phyloP scores from a whole-genome alignment of 2,329 filamentous ascomycete species.

The Colletotrichum karsti region DNA sequence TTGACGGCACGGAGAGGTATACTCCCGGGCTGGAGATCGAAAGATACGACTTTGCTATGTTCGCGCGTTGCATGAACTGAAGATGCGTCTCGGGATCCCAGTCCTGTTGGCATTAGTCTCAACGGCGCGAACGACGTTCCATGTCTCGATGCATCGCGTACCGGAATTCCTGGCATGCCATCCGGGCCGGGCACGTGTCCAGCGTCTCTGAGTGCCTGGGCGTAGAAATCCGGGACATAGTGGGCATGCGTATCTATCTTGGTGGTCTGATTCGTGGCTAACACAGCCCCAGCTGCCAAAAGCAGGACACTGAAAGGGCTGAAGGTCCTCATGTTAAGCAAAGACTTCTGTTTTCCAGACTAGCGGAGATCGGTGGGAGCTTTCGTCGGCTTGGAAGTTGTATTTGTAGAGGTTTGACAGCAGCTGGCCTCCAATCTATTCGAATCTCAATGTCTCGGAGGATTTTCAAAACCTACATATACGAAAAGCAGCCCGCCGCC shows the following conservation, averaged over 20 bases:
- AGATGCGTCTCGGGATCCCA: slow-evolving; percentile 27
- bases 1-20: slow-evolving; percentile 33
- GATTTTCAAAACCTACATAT: background rate
- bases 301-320: rapidly evolving
- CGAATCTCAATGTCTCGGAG: background rate
- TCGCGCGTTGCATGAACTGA: slow-evolving; percentile 31
- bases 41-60: slow-evolving; percentile 32
- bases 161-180: slow-evolving; percentile 35
- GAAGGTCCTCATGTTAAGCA: no score
- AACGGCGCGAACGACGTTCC: rapidly evolving
- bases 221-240: slow-evolving; percentile 35
- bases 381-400: no score
- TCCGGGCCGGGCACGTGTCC: slow-evolving; percentile 35
- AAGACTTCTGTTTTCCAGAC: no score
- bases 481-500: background rate
- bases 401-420: no score
- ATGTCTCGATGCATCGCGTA: background rate
- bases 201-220: slow-evolving; percentile 31
- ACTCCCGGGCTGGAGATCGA: slow-evolving; percentile 36
- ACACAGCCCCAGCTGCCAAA: background rate
- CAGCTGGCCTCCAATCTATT: no score
- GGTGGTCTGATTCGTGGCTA: background rate
- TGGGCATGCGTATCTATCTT: slow-evolving; percentile 36
- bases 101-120: background rate
- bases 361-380: no score